phyloP scores from a whole-genome alignment of 2,329 filamentous ascomycete species.

The Neofusicoccum sp. region DNA sequence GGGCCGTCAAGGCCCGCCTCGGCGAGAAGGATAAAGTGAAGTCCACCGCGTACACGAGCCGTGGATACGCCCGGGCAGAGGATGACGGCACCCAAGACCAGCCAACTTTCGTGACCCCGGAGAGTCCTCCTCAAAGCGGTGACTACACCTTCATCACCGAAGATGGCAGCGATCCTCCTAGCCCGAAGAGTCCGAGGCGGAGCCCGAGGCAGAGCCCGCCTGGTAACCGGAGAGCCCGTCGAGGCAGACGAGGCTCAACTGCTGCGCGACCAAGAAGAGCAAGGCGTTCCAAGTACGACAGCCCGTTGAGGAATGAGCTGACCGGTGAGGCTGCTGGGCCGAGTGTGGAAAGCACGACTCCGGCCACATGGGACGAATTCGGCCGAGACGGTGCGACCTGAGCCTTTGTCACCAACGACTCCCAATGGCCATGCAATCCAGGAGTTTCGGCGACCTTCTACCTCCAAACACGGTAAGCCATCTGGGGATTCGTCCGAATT shows the following conservation, averaged over 20 bases:
- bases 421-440: neutral
- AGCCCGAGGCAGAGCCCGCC: neutral
- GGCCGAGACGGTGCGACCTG: neutral
- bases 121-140: neutral
- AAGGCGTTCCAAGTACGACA: neutral
- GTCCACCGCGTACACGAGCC: conserved; percentile 4
- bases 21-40: conserved; percentile 18
- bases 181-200: conserved; percentile 1
- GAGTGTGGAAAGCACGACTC: conserved; percentile 2
- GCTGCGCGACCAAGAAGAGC: neutral
- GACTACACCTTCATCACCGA: conserved; percentile 18
- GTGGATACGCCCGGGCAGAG: neutral
- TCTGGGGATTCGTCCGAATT: too few species aligned
- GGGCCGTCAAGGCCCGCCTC: conserved; percentile 17
- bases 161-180: conserved; percentile 9
- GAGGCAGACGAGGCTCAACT: neutral
- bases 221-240: neutral
- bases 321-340: neutral
- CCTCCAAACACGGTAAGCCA: neutral
- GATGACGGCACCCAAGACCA: conserved; percentile 13
- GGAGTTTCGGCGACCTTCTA: neutral
- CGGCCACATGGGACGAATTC: conserved; percentile 13
- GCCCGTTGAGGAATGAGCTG: conserved; percentile 17
- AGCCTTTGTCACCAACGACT: neutral
- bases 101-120: neutral